A percentile compares a stretch with the other conserved stretches of the same genome.
Conservation (phyloP, 2,329 filamentous ascomycete genomes). For the Paraphoma chrysanthemicola region DNA sequence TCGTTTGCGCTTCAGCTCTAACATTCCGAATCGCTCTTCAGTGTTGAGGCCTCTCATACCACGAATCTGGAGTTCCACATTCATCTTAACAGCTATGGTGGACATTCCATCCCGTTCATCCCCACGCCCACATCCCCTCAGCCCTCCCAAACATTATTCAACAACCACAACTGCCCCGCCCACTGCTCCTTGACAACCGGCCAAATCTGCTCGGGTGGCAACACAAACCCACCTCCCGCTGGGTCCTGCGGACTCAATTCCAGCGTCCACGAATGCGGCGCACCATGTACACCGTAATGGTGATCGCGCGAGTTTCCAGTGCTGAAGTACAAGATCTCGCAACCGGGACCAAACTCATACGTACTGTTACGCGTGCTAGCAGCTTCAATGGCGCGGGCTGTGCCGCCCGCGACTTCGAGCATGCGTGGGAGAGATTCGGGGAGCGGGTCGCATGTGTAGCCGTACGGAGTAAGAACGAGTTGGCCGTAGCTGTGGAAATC, state of each 20-base stretch:
- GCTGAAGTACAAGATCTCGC: slow-evolving; percentile 66
- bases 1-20: too few species aligned
- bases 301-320: slow-evolving; percentile 54
- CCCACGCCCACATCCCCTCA: not conserved
- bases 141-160: slow-evolving; percentile 25
- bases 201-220: slow-evolving; percentile 55
- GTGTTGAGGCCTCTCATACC: too few species aligned
- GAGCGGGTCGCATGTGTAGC: slow-evolving; percentile 48
- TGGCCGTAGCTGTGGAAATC: slow-evolving; percentile 71
- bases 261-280: slow-evolving; percentile 54
- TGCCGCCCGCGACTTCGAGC: slow-evolving; percentile 42
- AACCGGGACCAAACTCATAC: slow-evolving; percentile 57
- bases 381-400: slow-evolving; percentile 56
- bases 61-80: too few species aligned
- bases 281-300: slow-evolving; percentile 47
- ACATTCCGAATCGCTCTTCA: too few species aligned
- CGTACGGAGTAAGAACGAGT: slow-evolving; percentile 64
- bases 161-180: slow-evolving; percentile 44
- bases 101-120: too few species aligned
- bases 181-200: slow-evolving; percentile 55
- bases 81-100: too few species aligned
- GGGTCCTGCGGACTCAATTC: slow-evolving; percentile 54
- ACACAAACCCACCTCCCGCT: slow-evolving; percentile 55
- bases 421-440: slow-evolving; percentile 58
- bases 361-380: slow-evolving; percentile 41